Evolutionary conservation across 352 stramenopile species (phyloP).

Genomic region (Pythium sukuiense): DNA sequence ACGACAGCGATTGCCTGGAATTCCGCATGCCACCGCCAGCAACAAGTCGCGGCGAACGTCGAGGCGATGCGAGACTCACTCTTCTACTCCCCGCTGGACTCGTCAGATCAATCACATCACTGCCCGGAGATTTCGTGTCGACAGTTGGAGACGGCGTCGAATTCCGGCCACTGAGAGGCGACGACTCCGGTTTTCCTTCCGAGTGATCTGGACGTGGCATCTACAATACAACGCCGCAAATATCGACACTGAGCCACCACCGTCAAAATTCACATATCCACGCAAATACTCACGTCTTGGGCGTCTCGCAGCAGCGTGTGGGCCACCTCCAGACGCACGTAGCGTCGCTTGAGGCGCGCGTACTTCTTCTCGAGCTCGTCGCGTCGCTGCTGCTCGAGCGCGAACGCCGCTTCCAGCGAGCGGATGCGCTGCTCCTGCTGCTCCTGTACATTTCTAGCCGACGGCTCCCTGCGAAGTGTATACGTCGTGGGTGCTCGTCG

Average conservation of each 20-base stretch:
- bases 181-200: neutral
- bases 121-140: constrained; percentile 5
- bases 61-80: constrained; percentile 10
- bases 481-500: neutral
- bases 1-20: constrained; percentile 11
- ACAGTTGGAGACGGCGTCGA: neutral
- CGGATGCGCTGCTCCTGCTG: constrained; percentile 29
- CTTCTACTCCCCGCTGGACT: constrained; percentile 32
- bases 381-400: constrained; percentile 49
- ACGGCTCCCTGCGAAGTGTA: neutral
- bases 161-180: neutral
- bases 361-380: constrained; percentile 72
- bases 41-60: neutral
- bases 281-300: constrained; percentile 10
- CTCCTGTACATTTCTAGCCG: neutral
- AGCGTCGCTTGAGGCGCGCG: constrained; percentile 61
- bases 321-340: constrained; percentile 56
- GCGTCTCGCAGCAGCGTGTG: constrained; percentile 38
- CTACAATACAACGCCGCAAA: neutral
- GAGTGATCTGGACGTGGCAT: neutral
- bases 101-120: constrained; percentile 61
- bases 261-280: too few relatives aligned
- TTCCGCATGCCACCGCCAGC: constrained; percentile 3
- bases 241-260: neutral
- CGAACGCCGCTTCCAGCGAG: constrained; percentile 46